Evolutionary conservation across 2,329 filamentous ascomycete genomes (phyloP).

Genomic region (Rhinocladiella mackenziei): DNA sequence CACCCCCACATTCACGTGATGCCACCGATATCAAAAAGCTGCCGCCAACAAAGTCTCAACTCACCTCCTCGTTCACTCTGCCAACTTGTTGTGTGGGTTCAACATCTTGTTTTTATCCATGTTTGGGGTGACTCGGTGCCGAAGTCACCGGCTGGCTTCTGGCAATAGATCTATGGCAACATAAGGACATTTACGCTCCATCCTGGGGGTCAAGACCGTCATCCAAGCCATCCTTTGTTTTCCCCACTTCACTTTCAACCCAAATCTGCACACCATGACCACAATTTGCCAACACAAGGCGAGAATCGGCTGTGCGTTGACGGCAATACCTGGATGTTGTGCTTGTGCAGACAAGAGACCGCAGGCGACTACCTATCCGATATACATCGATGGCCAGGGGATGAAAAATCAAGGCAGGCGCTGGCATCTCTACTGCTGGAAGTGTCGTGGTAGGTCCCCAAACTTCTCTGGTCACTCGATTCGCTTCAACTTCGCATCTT

Average conservation of each 20-base stretch:
- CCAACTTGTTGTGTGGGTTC: no score
- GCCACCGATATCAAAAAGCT: background rate
- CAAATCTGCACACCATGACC: conserved; percentile 2
- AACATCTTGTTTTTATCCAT: no score
- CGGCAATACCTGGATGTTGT: conserved; percentile 26
- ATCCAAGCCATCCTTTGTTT: no score
- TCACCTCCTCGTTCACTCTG: no score
- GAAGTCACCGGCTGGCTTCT: no score
- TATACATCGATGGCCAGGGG: conserved; percentile 29
- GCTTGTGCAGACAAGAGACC: conserved; percentile 28
- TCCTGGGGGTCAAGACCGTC: no score
- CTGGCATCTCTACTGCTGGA: conserved; percentile 30
- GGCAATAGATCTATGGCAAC: no score
- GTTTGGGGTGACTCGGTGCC: background rate
- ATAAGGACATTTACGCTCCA: no score
- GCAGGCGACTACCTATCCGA: conserved; percentile 26
- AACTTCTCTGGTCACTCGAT: conserved; percentile 1
- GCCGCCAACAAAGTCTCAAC: no score
- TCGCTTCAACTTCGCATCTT: background rate
- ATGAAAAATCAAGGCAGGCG: conserved; percentile 27
- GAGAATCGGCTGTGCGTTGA: conserved; percentile 24
- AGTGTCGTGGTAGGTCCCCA: conserved; percentile 26
- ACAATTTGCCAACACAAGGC: conserved; percentile 26
- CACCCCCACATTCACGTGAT: no score
- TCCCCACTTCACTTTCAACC: background rate